Conservation (phyloP, 2,329 filamentous ascomycete species). For the Fusarium sp. region DNA sequence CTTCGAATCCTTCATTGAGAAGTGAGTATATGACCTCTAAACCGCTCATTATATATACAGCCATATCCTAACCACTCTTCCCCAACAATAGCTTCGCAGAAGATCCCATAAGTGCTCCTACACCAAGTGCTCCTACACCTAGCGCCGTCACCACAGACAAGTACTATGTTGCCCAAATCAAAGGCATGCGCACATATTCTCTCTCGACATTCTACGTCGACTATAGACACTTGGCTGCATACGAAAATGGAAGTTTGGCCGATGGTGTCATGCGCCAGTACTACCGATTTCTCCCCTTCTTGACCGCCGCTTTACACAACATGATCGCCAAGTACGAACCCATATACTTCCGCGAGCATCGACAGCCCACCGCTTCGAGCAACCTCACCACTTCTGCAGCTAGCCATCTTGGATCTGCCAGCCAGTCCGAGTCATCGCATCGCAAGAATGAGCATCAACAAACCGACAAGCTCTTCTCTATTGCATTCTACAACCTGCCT, state of each 20-base stretch:
- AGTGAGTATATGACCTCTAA: constrained; percentile 60
- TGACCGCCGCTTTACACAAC: constrained; percentile 89
- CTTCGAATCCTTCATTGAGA: constrained; percentile 85
- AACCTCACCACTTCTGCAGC: constrained; percentile 77
- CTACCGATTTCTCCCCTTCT: constrained; percentile 93
- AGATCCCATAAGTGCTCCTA: constrained; percentile 69
- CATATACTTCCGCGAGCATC: constrained; percentile 92
- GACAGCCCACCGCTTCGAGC: constrained; percentile 83
- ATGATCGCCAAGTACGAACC: constrained; percentile 96
- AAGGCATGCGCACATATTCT: constrained; percentile 78
- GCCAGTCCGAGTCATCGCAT: constrained; percentile 75
- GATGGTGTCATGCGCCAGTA: constrained; percentile 90
- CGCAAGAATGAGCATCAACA: constrained; percentile 93
- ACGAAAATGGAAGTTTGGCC: constrained; percentile 84
- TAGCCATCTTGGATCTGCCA: constrained; percentile 72
- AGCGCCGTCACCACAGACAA: constrained; percentile 81
- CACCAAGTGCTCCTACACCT: constrained; percentile 70
- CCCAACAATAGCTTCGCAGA: constrained; percentile 70
- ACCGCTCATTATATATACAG: not conserved
- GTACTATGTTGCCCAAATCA: constrained; percentile 88
- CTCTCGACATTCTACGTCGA: constrained; percentile 91
- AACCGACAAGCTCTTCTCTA: constrained; percentile 94
- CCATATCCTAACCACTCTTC: constrained; percentile 2
- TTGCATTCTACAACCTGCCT: constrained; percentile 94
- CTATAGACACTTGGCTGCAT: constrained; percentile 83